Evolutionary conservation across 2,329 filamentous ascomycete genomes (phyloP).

Genomic region (Fusarium globosum): DNA sequence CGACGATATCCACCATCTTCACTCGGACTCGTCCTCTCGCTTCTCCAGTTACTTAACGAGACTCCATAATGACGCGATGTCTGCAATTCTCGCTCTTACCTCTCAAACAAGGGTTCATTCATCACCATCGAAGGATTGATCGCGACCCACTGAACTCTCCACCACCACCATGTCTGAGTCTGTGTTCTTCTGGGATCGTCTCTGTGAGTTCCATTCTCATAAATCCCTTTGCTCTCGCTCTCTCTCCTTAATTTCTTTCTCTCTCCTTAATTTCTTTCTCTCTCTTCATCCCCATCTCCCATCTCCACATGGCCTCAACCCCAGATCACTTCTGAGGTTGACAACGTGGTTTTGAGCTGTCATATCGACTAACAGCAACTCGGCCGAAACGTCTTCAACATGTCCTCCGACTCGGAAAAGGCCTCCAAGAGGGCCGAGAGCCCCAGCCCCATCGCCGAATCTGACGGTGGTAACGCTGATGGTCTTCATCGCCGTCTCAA

Average conservation of each 20-base stretch:
- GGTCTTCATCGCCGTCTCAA: conserved; percentile 39
- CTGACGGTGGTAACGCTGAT: conserved; percentile 21
- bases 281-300: neutral
- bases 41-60: conserved; percentile 7
- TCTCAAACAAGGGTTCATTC: conserved; percentile 16
- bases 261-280: neutral
- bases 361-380: conserved; percentile 1
- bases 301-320: conserved; percentile 21
- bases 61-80: conserved; percentile 37
- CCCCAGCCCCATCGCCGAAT: conserved; percentile 1
- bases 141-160: conserved; percentile 24
- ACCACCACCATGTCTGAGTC: neutral
- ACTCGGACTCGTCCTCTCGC: conserved; percentile 13
- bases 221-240: conserved; percentile 22
- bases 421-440: conserved; percentile 21
- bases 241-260: neutral
- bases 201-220: conserved; percentile 2
- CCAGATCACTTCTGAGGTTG: conserved; percentile 17
- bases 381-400: conserved; percentile 16
- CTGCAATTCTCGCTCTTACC: neutral
- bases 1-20: conserved; percentile 27
- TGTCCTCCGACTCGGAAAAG: conserved; percentile 35
- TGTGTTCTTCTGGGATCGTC: neutral
- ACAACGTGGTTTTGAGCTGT: conserved; percentile 3
- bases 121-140: neutral